Evolutionary conservation across 345 rosid genomes (phyloP).

Genomic region (Psidium friedrichsthalianum): DNA sequence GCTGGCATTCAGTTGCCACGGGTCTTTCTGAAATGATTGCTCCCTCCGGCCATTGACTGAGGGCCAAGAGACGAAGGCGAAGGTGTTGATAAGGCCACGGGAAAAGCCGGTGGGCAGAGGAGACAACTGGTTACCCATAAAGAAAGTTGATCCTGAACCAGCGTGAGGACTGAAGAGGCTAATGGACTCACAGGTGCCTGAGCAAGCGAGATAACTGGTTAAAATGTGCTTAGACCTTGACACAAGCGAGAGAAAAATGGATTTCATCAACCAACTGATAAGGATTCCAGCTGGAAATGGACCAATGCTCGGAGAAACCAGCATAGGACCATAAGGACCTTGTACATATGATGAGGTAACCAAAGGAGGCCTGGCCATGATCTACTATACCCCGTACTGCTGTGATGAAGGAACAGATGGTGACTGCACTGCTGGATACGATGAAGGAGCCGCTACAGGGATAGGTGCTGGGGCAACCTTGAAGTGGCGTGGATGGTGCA

Average conservation of each 20-base stretch:
- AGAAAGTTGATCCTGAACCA: constrained; percentile 39
- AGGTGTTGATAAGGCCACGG: constrained; percentile 45
- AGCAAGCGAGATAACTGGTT: neutral
- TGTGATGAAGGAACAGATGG: constrained; percentile 49
- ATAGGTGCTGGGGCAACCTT: constrained; percentile 35
- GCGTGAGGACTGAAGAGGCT: constrained; percentile 45
- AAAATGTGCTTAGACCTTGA: neutral
- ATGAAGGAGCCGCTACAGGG: constrained; percentile 20
- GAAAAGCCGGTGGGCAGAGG: constrained; percentile 52
- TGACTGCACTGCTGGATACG: constrained; percentile 54
- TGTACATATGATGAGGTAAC: constrained; percentile 62
- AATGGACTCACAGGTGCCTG: constrained; percentile 53
- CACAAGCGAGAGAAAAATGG: neutral
- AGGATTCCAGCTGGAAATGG: constrained; percentile 61
- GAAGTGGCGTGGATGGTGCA: constrained; percentile 30
- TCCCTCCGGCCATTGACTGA: constrained; percentile 51
- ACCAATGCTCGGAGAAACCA: constrained; percentile 62
- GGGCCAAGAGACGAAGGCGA: constrained; percentile 32
- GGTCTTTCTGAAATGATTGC: constrained; percentile 62
- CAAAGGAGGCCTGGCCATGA: constrained; percentile 67
- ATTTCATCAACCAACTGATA: constrained; percentile 39
- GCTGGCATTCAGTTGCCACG: constrained; percentile 81
- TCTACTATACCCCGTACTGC: constrained; percentile 64
- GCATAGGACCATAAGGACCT: constrained; percentile 62
- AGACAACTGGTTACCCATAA: constrained; percentile 52